Percentiles rank a stretch among this genome's conserved stretches.
These are phyloP conservation scores for Salix exigua DNA, from an alignment of 345 rosid species.

Conservation along the genomic window DNA sequence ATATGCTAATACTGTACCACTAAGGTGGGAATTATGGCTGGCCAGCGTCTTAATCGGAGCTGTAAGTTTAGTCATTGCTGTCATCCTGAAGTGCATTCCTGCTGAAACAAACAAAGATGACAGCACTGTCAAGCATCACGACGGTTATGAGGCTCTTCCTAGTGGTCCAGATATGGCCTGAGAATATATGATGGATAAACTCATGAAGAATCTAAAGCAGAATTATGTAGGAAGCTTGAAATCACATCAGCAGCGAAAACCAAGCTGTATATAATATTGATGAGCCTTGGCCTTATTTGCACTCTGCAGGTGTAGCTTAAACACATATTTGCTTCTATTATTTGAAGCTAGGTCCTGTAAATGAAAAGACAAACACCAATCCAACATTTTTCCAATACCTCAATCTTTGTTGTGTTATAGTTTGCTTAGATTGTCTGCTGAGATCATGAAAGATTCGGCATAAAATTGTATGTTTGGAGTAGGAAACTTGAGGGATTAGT, in stretches of 20 bases:
- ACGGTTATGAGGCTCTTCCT: conserved; percentile 67
- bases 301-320: neutral
- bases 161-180: conserved; percentile 52
- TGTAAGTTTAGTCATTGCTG: conserved; percentile 51
- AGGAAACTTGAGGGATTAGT: neutral
- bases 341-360: neutral
- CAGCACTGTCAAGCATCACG: conserved; percentile 28
- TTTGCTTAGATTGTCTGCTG: neutral
- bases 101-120: conserved; percentile 23
- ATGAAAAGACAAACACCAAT: neutral
- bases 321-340: neutral
- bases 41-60: conserved; percentile 54
- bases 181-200: neutral
- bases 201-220: neutral
- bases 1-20: conserved; percentile 56
- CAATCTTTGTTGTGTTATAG: neutral
- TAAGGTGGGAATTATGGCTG: conserved; percentile 59
- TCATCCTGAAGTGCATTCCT: conserved; percentile 60
- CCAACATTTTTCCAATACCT: neutral
- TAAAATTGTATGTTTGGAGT: neutral
- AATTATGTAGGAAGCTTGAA: neutral
- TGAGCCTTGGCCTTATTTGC: neutral
- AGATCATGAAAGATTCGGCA: neutral
- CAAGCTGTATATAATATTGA: neutral
- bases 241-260: neutral